A percentile compares a stretch with the other conserved stretches of the same genome.
Evolutionary conservation across 1,139 yeast genomes (phyloP).

Genomic region (Yamadazyma trypodendri): DNA sequence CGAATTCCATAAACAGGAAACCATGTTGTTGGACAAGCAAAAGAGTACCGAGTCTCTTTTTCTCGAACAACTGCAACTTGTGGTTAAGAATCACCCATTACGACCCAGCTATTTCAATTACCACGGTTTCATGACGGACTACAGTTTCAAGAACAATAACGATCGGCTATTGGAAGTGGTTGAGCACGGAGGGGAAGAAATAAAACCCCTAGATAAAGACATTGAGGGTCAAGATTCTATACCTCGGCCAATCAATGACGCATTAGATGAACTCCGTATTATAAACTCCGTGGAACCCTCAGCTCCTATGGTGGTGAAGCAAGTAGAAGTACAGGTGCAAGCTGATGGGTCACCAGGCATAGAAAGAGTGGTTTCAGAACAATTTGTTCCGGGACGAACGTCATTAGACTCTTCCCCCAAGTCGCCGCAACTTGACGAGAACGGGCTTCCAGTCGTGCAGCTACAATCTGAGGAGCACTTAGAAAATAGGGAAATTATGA

Average conservation of each 20-base stretch:
- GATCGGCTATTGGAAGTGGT: background rate
- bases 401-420: background rate
- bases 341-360: background rate
- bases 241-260: conserved; percentile 1
- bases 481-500: background rate
- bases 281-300: background rate
- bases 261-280: background rate
- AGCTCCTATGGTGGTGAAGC: background rate
- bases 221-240: background rate
- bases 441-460: background rate
- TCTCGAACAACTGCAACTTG: conserved; percentile 5
- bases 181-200: background rate
- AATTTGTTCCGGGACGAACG: background rate
- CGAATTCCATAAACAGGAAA: conserved; percentile 31
- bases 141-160: conserved; percentile 7
- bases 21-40: conserved; percentile 18
- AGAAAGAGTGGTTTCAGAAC: background rate
- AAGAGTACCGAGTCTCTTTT: conserved; percentile 9
- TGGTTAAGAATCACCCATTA: conserved; percentile 5
- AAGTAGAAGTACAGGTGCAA: background rate
- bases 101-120: conserved; percentile 12
- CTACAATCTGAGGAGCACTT: background rate
- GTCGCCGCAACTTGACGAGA: background rate
- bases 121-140: conserved; percentile 7
- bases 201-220: background rate